Conservation (phyloP, 1,284 basidiomycete species). For the Ustilago sp. region DNA sequence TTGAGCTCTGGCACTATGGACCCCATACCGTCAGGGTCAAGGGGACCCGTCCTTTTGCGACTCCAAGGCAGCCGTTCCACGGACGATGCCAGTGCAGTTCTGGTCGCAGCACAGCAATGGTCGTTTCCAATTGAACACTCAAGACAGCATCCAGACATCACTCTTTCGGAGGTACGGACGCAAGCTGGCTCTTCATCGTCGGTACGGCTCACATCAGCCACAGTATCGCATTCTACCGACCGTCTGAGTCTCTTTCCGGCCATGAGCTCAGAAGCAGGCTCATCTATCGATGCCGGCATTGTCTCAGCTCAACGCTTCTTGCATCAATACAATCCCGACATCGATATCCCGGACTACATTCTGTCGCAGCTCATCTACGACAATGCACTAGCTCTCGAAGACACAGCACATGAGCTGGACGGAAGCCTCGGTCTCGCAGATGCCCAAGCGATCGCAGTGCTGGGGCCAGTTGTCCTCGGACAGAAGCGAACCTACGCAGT, state of each 20-base stretch:
- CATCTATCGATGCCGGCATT: constrained; percentile 41
- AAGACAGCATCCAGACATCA: not conserved
- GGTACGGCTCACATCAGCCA: constrained; percentile 22
- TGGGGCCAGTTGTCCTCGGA: constrained; percentile 21
- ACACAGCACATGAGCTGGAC: constrained; percentile 16
- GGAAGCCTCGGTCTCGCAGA: constrained; percentile 28
- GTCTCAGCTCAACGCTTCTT: constrained; percentile 33
- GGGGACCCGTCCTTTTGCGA: constrained; percentile 33
- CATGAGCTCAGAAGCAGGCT: constrained; percentile 10
- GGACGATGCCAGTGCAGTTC: not conserved
- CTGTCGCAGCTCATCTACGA: constrained; percentile 29
- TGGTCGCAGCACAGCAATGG: constrained; percentile 30
- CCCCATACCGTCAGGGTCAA: constrained; percentile 27
- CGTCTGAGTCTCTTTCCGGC: constrained; percentile 21
- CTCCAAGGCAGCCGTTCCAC: constrained; percentile 18
- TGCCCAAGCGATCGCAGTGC: constrained; percentile 34
- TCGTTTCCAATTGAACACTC: constrained; percentile 10
- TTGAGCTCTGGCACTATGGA: constrained; percentile 14
- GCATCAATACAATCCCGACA: constrained; percentile 21
- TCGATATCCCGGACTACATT: constrained; percentile 36
- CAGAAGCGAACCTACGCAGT: constrained; percentile 14
- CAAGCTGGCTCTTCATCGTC: constrained; percentile 1
- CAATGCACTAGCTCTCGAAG: constrained; percentile 19
- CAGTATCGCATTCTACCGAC: not conserved
- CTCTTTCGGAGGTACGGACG: not conserved